phyloP scores from a whole-genome alignment of 2,329 filamentous ascomycete genomes.

The Furcasterigmium furcatum region DNA sequence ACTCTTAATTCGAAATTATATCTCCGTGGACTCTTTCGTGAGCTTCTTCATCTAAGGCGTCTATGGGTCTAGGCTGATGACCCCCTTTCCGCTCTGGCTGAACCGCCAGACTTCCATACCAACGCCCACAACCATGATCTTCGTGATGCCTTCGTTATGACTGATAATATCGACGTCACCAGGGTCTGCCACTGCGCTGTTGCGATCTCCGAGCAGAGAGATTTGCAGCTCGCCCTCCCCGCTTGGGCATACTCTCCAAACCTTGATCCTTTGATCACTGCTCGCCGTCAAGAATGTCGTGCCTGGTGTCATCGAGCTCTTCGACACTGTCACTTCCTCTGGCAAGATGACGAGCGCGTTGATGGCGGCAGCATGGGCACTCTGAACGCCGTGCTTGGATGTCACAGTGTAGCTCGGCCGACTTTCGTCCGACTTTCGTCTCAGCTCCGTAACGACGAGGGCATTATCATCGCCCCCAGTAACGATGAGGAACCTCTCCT shows the following conservation, averaged over 20 bases:
- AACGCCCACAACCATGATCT: constrained; percentile 39
- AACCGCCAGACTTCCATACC: constrained; percentile 42
- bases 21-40: too few species aligned
- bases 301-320: too few species aligned
- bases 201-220: constrained; percentile 42
- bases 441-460: constrained; percentile 53
- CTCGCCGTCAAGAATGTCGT: constrained; percentile 40
- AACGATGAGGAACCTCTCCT: constrained; percentile 48
- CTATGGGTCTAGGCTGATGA: too few species aligned
- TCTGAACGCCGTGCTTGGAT: constrained; percentile 34
- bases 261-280: constrained; percentile 60
- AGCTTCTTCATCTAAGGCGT: too few species aligned
- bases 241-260: constrained; percentile 39
- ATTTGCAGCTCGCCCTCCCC: constrained; percentile 18
- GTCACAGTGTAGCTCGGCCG: constrained; percentile 11
- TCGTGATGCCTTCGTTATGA: constrained; percentile 6
- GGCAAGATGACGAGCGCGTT: constrained; percentile 49
- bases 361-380: constrained; percentile 70
- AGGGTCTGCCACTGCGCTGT: constrained; percentile 59
- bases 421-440: constrained; percentile 14
- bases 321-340: constrained; percentile 7
- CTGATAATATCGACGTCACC: constrained; percentile 44
- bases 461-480: constrained; percentile 90
- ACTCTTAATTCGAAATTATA: too few species aligned
- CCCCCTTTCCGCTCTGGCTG: not conserved